phyloP scores from a whole-genome alignment of 148 eudicot genomes.

The Mesembryanthemum crystallinum region DNA sequence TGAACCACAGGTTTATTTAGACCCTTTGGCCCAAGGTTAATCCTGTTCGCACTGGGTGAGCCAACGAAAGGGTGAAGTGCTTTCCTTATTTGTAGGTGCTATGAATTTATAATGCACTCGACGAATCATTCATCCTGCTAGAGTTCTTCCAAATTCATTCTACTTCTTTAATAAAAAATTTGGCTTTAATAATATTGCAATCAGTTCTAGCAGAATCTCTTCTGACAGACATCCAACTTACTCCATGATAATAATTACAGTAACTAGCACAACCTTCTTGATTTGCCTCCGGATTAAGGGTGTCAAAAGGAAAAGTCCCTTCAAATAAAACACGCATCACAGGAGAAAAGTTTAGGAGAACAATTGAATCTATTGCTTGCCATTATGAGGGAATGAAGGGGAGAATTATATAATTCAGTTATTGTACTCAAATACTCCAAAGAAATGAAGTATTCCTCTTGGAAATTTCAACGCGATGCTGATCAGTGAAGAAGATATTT shows the following conservation, averaged over 20 bases:
- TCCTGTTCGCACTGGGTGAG: no score
- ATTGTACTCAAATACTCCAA: not conserved
- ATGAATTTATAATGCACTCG: not conserved
- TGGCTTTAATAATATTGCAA: not conserved
- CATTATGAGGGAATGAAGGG: no score
- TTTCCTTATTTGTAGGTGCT: not conserved
- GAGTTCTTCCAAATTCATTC: not conserved
- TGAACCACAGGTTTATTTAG: no score
- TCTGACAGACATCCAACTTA: not conserved
- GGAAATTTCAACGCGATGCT: not conserved
- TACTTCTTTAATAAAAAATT: not conserved
- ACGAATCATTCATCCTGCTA: not conserved
- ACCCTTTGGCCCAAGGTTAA: no score
- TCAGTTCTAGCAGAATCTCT: not conserved
- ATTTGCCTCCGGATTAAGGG: not conserved
- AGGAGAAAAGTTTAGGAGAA: no score
- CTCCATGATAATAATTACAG: not conserved
- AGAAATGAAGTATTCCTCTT: not conserved
- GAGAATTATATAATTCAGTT: no score
- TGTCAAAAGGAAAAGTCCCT: not conserved
- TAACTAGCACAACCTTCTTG: not conserved
- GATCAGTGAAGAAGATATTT: not conserved
- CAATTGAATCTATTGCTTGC: no score
- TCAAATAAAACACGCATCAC: not conserved
- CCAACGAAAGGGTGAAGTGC: no score